These are phyloP conservation scores for Ustulina deusta DNA, from an alignment of 2,329 filamentous ascomycete species.

Conservation along the genomic window DNA sequence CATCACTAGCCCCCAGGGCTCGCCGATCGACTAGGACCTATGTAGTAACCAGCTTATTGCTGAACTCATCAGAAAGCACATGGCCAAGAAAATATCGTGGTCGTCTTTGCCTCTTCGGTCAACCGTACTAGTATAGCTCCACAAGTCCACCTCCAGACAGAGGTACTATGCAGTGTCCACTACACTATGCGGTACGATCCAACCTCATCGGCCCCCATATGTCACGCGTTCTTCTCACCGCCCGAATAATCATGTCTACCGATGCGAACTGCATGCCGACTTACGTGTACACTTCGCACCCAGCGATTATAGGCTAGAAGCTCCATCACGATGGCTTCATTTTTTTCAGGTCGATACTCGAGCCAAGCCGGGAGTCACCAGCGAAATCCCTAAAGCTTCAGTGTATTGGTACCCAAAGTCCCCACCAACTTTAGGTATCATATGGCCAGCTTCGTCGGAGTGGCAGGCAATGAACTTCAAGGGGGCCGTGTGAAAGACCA, in stretches of 20 bases:
- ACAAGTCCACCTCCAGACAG: slow-evolving; percentile 28
- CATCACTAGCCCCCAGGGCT: slow-evolving; percentile 37
- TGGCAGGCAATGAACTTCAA: slow-evolving; percentile 19
- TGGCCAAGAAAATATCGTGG: slow-evolving; percentile 34
- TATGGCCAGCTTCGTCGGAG: slow-evolving; percentile 25
- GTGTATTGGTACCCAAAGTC: slow-evolving; percentile 36
- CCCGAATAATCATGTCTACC: slow-evolving; percentile 31
- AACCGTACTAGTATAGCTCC: slow-evolving; percentile 23
- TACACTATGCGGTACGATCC: slow-evolving; percentile 33
- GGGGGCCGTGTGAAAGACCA: slow-evolving; percentile 30
- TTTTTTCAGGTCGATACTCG: slow-evolving; percentile 30
- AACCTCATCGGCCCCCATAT: slow-evolving; percentile 36
- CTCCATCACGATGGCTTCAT: slow-evolving; percentile 42
- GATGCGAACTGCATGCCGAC: slow-evolving; percentile 42
- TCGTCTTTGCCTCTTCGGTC: slow-evolving; percentile 33
- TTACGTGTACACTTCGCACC: slow-evolving; percentile 39
- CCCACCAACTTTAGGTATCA: slow-evolving; percentile 28
- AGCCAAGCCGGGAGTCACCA: slow-evolving; percentile 10
- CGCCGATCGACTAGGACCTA: slow-evolving; percentile 36
- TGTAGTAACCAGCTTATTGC: slow-evolving; percentile 31
- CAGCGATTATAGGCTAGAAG: slow-evolving; percentile 34
- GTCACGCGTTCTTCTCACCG: slow-evolving; percentile 40
- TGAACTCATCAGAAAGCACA: slow-evolving; percentile 23
- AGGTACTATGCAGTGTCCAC: slow-evolving; percentile 24
- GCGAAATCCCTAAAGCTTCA: slow-evolving; percentile 23